These are phyloP conservation scores for Candida corydali DNA, from an alignment of 805 yeast species.

Conservation along the genomic window DNA sequence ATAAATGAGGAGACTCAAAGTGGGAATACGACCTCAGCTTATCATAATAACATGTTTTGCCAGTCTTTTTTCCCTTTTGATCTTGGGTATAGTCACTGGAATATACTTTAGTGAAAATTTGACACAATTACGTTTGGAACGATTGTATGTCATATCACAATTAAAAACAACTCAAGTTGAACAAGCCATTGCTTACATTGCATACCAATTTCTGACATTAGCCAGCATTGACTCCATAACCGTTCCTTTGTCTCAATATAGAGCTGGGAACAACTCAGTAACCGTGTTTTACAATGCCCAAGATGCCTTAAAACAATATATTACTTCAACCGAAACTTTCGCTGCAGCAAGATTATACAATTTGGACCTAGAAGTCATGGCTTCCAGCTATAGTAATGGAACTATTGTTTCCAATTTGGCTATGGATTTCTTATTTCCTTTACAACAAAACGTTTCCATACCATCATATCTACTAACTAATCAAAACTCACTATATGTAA, in stretches of 20 bases:
- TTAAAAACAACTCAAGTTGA: conserved; percentile 74
- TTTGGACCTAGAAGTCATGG: conserved; percentile 47
- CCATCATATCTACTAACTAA: conserved; percentile 37
- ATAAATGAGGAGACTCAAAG: conserved; percentile 37
- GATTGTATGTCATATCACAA: conserved; percentile 74
- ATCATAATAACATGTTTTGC: conserved; percentile 66
- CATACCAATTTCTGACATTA: conserved; percentile 67
- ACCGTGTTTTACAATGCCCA: conserved; percentile 41
- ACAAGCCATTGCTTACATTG: conserved; percentile 59
- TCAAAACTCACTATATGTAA: conserved; percentile 23
- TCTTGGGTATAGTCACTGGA: conserved; percentile 70
- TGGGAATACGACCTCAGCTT: conserved; percentile 75
- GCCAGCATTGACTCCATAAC: conserved; percentile 59
- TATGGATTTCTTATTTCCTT: conserved; percentile 44
- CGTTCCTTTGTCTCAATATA: conserved; percentile 53
- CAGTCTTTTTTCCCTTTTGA: conserved; percentile 63
- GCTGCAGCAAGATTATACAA: conserved; percentile 68
- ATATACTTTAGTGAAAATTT: conserved; percentile 66
- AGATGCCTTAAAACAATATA: conserved; percentile 49
- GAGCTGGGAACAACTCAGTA: conserved; percentile 67
- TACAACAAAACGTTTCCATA: conserved; percentile 41
- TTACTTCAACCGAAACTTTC: conserved; percentile 60
- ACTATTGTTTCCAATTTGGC: conserved; percentile 23
- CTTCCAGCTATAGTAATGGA: conserved; percentile 24
- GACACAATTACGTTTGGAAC: conserved; percentile 59